Evolutionary conservation across 768 basidiomycete genomes (phyloP), one percentile per base, ranked within the genome.

Genomic region (Macrocybe gigantea): DNA sequence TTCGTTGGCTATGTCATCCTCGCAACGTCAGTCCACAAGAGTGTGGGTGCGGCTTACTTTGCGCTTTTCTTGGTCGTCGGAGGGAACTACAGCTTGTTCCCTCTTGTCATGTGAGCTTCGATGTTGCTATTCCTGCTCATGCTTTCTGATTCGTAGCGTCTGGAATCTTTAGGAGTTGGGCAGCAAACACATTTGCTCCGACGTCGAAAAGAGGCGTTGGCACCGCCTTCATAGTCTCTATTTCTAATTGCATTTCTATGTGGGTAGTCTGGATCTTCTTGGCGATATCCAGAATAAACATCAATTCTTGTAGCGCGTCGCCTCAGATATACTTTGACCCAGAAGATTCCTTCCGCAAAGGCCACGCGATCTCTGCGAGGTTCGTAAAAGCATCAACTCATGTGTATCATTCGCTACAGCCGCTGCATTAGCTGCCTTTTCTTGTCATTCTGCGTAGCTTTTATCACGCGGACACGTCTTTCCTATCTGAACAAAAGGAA

Each of bases 121-220:
- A 30, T 8, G n/a, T 5, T 30, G n/a, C 22, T 22, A 33, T 15
- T 42, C 13, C 11, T 34, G 31, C 7, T 7, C 8, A 33, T 44
- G 10, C 7, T 10, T n/a, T 7, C 1, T 32, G n/a, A 14, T 29
- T 15, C 11, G 34, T 53, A 37, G 43, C 7, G 31, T 33, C n/a
- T n/a, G n/a, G 9, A 41, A 33, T 5, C 33, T 44, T 33, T 50
- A 79, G 78, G 77, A 77, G 75, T 56, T 81, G 79, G 79, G 78
- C 78, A 11, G 75, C 78, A 5, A 79, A 79, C 55, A 64, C 70
- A 1, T 78, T 81, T 57, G 75, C 79, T 5, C 79, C 79, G 8
- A 81, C 78, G 6, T 77, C 76, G 1, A 81, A 81, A 55, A 70
- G 79, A 29, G 79, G 79, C 36, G 79, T 78, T 44, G 79, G 79